These are phyloP conservation scores for Escallonia rubra DNA, from an alignment of 129 eudicot species.

Conservation along the genomic window DNA sequence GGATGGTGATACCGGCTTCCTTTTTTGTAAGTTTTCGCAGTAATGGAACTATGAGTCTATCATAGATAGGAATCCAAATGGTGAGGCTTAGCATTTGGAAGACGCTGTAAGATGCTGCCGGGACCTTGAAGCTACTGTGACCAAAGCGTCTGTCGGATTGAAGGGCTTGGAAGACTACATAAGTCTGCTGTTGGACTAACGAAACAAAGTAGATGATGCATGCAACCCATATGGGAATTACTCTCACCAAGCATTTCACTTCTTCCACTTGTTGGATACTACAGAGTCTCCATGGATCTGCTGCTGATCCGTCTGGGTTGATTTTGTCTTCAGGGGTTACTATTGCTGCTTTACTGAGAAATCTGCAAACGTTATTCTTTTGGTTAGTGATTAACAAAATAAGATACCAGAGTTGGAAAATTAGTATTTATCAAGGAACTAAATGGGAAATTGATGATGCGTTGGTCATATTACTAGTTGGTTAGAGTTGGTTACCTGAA, in stretches of 20 bases:
- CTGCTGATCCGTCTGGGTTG: slow-evolving; percentile 49
- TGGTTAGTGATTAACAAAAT: neutral
- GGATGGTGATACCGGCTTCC: slow-evolving; percentile 9
- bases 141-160: slow-evolving; percentile 50
- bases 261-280: slow-evolving; percentile 68
- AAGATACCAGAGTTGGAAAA: too few species aligned
- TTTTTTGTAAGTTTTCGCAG: neutral
- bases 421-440: too few species aligned
- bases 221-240: slow-evolving; percentile 56
- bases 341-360: slow-evolving; percentile 57
- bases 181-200: slow-evolving; percentile 33
- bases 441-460: too few species aligned
- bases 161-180: slow-evolving; percentile 52
- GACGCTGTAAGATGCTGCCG: slow-evolving; percentile 57
- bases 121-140: slow-evolving; percentile 31
- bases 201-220: slow-evolving; percentile 39
- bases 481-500: slow-evolving; percentile 27
- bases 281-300: slow-evolving; percentile 57
- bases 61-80: slow-evolving; percentile 57
- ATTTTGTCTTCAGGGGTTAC: slow-evolving; percentile 39
- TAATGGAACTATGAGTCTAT: slow-evolving; percentile 24
- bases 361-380: slow-evolving; percentile 16
- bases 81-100: slow-evolving; percentile 55
- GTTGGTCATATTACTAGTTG: neutral
- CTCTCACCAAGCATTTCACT: slow-evolving; percentile 55